Evolutionary conservation across 805 yeast species (phyloP), one percentile per base, ranked within the genome.

Genomic region (Candida andamanensis): DNA sequence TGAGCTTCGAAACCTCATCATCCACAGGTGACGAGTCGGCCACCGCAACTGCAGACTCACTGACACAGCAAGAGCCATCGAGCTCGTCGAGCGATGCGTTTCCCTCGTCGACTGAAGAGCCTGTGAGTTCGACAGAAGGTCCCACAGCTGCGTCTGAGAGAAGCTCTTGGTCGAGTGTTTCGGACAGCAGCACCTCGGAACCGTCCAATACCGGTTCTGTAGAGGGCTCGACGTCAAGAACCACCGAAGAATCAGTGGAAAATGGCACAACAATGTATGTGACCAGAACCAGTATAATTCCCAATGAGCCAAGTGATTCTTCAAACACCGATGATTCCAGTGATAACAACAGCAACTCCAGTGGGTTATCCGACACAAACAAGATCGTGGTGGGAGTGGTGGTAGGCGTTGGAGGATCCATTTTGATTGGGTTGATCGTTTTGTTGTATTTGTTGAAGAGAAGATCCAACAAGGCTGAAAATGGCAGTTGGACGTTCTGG

Each of bases 401-500:
- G 22, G 71, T 66, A 7, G 71, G 71, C 25, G 67, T 66, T 12
- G 71, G 71, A 28, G 71, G 71, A 7, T 49, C 68, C 5, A 47
- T 66, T 24, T 46, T 66, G 31, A 17, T 64, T 9, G 69, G 60
- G 5, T 45, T 65, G 17, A 37, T 55, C 2, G 63, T 51, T 0
- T 44, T 60, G 13, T 47, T 63, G 24, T 63, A 55, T 49, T 47
- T 52, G 42, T 44, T 62, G 33, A 62, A 54, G 49, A 56, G 47
- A 41, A 61, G 63, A 47, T 45, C 54, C 16, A 52, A 49, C 36
- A 54, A 43, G 16, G 41, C 44, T 19, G 57, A 54, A 19, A 47
- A 45, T 26, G 54, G 63, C 6, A 62, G 68, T 15, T 66, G 72
- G 72, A 66, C 72, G 3, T 66, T 66, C 56, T 66, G 72, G 72